These are phyloP conservation scores for Monosporascus sp. DNA, from an alignment of 2,329 filamentous ascomycete species.

Conservation along the genomic window DNA sequence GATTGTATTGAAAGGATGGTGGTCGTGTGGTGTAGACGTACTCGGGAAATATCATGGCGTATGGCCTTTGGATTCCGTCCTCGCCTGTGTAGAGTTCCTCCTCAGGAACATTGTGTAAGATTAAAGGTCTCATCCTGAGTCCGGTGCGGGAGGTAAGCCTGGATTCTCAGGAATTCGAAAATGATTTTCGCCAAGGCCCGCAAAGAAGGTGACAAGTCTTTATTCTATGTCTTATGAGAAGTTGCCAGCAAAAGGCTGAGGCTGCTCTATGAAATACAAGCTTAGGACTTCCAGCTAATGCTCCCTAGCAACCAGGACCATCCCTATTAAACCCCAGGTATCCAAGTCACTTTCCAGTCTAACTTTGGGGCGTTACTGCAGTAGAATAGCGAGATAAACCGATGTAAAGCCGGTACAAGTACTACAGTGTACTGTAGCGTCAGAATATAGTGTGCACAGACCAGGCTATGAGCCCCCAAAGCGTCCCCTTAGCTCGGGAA, in stretches of 20 bases:
- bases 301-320: background rate
- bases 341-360: too few relatives aligned
- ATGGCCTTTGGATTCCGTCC: slow-evolving; percentile 60
- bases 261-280: too few relatives aligned
- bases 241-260: too few relatives aligned
- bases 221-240: too few relatives aligned
- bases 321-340: too few relatives aligned
- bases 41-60: slow-evolving; percentile 62
- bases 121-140: slow-evolving; percentile 53
- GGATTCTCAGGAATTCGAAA: background rate
- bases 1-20: background rate
- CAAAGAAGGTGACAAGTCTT: too few relatives aligned
- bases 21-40: slow-evolving; percentile 29
- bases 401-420: background rate
- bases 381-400: background rate
- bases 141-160: background rate
- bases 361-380: too few relatives aligned
- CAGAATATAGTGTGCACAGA: background rate
- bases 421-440: background rate
- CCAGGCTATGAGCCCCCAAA: too few relatives aligned
- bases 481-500: background rate
- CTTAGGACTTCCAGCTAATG: background rate
- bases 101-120: slow-evolving; percentile 64
- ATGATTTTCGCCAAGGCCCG: background rate
- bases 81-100: slow-evolving; percentile 63